Base-by-base conservation (phyloP, 2,329 filamentous ascomycete genomes). In the Botrytis fragariae region DNA sequence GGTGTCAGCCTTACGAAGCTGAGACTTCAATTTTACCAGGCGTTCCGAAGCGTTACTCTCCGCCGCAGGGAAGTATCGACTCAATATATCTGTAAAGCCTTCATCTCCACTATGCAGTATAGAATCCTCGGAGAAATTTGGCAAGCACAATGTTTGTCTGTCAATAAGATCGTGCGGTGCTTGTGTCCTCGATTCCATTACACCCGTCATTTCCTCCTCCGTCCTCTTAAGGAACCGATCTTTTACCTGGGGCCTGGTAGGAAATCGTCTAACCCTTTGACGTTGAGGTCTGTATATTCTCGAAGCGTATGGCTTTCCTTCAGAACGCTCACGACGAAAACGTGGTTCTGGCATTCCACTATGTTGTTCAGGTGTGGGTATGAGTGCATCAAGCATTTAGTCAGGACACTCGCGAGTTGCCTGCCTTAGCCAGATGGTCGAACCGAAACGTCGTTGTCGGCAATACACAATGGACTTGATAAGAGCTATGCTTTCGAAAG, bases 21-120 rank as follows among this genome's bases (percentile, higher is more conserved):
- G 82, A 69, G 83, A 81, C 81, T 93, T 93, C 73, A 93, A 83
- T 42, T 83, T 81, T 39, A 91, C 85, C 68, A 92, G 81, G 68
- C 85, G 84, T 80, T 92, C 89, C 61, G 87, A 84, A 54, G 89
- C 89, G 79, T 88, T 87, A 81, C 84, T 90, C 79, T 92, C 89
- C 18, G 84, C 83, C 8, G 82, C 81, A 22, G 82, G 81, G 72
- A 83, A 85, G 78, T 84, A 79, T 44, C 75, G 74, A n/a, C 74
- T 75, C n/a, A 80, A 63, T 9, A 77, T 77, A 37, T 78, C 73
- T 48, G 73, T 75, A 71, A 80, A 81, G 7, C 79, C 77, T n/a
- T 76, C 74, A 59, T 80, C 78, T 9, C 79, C 79, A 44, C 65
- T 71, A 74, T 81, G 79, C 14, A 78, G 48, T 57, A 80, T 76